Conservation (phyloP, 208 protist genomes). For the Leishmania lainsoni region DNA sequence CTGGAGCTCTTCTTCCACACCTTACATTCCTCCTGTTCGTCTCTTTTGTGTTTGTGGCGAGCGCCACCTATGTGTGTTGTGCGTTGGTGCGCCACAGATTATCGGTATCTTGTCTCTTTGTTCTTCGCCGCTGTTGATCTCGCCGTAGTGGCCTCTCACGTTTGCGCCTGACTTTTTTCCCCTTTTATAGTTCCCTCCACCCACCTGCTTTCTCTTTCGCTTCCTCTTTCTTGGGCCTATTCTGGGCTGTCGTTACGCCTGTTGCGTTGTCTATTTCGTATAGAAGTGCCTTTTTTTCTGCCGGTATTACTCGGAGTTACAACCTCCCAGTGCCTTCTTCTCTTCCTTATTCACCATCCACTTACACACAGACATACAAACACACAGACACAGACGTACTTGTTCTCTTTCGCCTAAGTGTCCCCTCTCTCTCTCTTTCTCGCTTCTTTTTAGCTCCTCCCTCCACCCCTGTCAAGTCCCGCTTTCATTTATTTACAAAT, state of each 20-base stretch:
- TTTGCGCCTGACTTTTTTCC: neutral
- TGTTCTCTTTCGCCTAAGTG: neutral
- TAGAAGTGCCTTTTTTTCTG: neutral
- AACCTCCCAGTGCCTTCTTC: conserved; percentile 9
- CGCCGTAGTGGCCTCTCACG: neutral
- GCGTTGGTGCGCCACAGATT: neutral
- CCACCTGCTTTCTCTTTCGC: neutral
- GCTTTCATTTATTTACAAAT: neutral
- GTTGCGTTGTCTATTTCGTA: neutral
- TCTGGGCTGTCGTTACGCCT: neutral
- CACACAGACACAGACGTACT: neutral
- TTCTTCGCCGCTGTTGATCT: neutral
- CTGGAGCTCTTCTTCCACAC: neutral
- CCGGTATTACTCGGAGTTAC: neutral
- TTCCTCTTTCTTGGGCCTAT: neutral
- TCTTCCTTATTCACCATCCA: conserved; percentile 6
- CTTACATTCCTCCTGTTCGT: neutral
- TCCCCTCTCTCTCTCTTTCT: neutral
- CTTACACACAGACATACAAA: neutral
- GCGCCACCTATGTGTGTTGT: neutral
- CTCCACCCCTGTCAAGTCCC: neutral
- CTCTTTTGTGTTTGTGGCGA: neutral
- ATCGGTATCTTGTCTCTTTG: neutral
- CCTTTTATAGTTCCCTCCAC: neutral
- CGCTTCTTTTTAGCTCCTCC: neutral